Evolutionary conservation across 169 alveolate species (phyloP).

Genomic region (Amoebophrya sp.): DNA sequence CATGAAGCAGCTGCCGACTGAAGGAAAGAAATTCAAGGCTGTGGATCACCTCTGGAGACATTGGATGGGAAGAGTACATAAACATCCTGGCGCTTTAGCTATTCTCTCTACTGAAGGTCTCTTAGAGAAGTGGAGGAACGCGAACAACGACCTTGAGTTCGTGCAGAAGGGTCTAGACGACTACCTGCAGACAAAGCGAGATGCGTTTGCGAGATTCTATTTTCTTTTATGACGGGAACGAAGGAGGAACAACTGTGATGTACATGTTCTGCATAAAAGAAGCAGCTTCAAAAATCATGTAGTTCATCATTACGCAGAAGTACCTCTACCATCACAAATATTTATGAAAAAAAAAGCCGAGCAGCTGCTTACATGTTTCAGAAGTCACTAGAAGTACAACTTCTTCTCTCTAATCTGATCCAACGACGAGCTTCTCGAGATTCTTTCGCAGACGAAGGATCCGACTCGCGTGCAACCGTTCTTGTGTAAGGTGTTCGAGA

Average conservation of each 20-base stretch:
- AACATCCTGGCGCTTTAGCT: constrained; percentile 44
- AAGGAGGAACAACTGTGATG: too few species aligned
- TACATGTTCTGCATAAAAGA: too few species aligned
- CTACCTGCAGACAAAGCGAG: constrained; percentile 85
- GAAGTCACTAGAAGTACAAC: too few species aligned
- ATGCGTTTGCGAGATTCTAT: constrained; percentile 92
- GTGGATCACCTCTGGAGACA: constrained; percentile 88
- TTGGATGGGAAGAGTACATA: constrained; percentile 62
- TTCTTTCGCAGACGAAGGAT: constrained; percentile 85
- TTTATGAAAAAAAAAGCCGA: too few species aligned
- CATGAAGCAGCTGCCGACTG: constrained; percentile 83
- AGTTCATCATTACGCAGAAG: too few species aligned
- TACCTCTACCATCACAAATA: too few species aligned
- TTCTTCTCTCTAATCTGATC: too few species aligned
- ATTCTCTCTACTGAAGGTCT: constrained; percentile 69
- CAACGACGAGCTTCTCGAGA: constrained; percentile 86
- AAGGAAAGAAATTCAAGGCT: constrained; percentile 81
- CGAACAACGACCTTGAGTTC: constrained; percentile 78
- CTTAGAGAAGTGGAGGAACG: constrained; percentile 77
- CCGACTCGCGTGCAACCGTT: constrained; percentile 61
- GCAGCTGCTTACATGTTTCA: too few species aligned
- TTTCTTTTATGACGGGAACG: too few species aligned
- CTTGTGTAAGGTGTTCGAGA: constrained; percentile 71
- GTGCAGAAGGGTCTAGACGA: constrained; percentile 85
- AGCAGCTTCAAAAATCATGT: too few species aligned